Base-by-base conservation (phyloP, 2,329 filamentous ascomycete genomes). In the Ceratocystiopsis minuta region DNA sequence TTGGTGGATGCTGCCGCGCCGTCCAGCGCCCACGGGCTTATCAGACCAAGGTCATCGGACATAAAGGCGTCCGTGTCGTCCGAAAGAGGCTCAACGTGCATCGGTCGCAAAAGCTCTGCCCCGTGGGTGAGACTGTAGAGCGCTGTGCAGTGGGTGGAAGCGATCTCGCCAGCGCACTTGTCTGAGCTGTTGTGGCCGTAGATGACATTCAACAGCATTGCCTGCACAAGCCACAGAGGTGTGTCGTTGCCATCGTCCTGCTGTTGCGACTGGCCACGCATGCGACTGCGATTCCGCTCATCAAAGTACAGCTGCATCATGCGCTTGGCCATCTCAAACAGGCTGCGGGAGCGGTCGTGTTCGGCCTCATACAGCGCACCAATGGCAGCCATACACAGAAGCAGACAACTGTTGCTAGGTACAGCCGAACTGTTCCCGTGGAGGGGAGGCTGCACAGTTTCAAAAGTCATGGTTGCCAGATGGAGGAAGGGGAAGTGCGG, bases 141-240 rank as follows among this genome's bases (percentile, higher is more conserved):
- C 16, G 87, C 84, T 9, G 86, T 83, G 55, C 84, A 92, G 56
- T 96, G 88, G 1, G 83, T 94, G 48, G 80, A 87, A 1, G 88
- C 88, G 53, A 93, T 92, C 55, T 95, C 86, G 46, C 83, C 85
- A 17, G 85, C 81, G 42, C 77, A 79, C 62, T 92, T 88, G 57
- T 96, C 88, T 34, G 83, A 85, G 56, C 86, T 93, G 50, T 93
- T 92, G 58, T 95, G 84, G 14, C 88, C 88, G 55, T 94, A 96
- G 15, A 95, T 82, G 34, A 96, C 83, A 55, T 94, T 96, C 40
- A 98, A 68, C 10, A 96, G 66, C 88, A 96, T 96, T 0, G 88
- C 85, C 59, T 96, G 90, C 15, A 96, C 86, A 20, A 98, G 69
- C 87, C 88, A 96, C 35, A 95, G 68, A 0, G 88, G 88, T 2